A percentile compares a stretch with the other conserved stretches of the same genome.
These are phyloP conservation scores for Lactarius pseudohatsudake DNA, from an alignment of 768 basidiomycete species.

Conservation along the genomic window DNA sequence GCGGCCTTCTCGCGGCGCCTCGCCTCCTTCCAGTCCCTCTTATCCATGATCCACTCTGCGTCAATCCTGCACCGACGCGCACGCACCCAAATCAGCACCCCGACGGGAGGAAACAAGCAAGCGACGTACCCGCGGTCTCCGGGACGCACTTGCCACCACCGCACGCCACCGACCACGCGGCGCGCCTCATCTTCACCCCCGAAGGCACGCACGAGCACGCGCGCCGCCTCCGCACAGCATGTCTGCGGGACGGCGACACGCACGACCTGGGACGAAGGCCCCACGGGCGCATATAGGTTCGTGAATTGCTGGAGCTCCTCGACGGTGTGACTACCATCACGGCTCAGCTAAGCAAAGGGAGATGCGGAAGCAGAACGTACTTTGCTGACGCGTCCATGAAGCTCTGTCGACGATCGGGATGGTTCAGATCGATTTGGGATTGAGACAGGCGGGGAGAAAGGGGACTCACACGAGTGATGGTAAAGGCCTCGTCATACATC, in stretches of 20 bases:
- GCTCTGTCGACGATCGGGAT: not conserved
- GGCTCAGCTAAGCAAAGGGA: not conserved
- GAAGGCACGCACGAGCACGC: slow-evolving; percentile 67
- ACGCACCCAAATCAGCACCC: not conserved
- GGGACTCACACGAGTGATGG: not conserved
- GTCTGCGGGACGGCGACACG: slow-evolving; percentile 70
- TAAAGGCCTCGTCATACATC: slow-evolving; percentile 5
- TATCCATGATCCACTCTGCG: slow-evolving; percentile 85
- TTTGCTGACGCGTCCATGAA: not conserved
- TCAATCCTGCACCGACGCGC: slow-evolving; percentile 53
- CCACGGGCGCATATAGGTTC: slow-evolving; percentile 76
- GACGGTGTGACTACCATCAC: not conserved
- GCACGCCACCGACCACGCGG: slow-evolving; percentile 78
- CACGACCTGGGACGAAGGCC: slow-evolving; percentile 77
- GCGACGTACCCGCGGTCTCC: slow-evolving; percentile 67
- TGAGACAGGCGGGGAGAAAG: too few relatives aligned
- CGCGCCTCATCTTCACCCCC: slow-evolving; percentile 76
- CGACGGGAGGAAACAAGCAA: not conserved
- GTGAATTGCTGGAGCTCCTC: slow-evolving; percentile 82
- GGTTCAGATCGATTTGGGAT: too few relatives aligned
- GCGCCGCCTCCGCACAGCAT: slow-evolving; percentile 75
- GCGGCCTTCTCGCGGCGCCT: slow-evolving; percentile 50
- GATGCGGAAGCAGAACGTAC: not conserved
- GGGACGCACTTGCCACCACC: slow-evolving; percentile 94
- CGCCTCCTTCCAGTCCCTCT: slow-evolving; percentile 76